A percentile compares a stretch with the other conserved stretches of the same genome.
These are phyloP conservation scores for Aurinia saxatilis DNA, from an alignment of 345 rosid species.

Conservation along the genomic window DNA sequence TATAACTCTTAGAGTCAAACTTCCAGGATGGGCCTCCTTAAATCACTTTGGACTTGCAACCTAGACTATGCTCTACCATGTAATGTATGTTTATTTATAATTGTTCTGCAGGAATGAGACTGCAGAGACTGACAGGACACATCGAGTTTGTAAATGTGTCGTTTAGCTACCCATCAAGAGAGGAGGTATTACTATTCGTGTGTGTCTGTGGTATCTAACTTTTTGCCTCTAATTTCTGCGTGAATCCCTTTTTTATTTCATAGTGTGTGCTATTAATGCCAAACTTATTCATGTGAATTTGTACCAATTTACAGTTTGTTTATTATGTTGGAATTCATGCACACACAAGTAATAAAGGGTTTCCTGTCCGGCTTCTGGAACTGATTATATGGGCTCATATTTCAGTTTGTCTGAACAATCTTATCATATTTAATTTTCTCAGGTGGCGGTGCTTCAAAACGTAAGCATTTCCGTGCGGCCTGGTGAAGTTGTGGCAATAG, in stretches of 20 bases:
- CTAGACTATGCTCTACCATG: constrained; percentile 6
- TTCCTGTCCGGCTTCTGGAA: background rate
- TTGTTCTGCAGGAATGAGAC: constrained; percentile 41
- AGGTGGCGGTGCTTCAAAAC: constrained; percentile 68
- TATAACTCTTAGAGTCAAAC: background rate
- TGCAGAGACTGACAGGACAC: constrained; percentile 54
- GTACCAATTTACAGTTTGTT: background rate
- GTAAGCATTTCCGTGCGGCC: constrained; percentile 59
- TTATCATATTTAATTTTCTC: constrained; percentile 15
- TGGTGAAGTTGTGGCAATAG: constrained; percentile 86
- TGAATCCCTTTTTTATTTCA: background rate
- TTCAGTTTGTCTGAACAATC: background rate
- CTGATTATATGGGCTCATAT: background rate
- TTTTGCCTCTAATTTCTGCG: background rate
- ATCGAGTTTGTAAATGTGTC: constrained; percentile 60
- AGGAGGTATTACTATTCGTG: constrained; percentile 37
- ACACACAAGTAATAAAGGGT: background rate
- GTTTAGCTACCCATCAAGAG: constrained; percentile 64
- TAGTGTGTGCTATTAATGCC: too few species aligned
- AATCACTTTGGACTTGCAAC: background rate
- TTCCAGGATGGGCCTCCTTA: background rate
- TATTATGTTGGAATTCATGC: background rate
- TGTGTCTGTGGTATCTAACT: background rate
- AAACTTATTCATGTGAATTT: background rate
- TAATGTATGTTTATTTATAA: constrained; percentile 7